Evolutionary conservation across 1,284 basidiomycete genomes (phyloP).

Genomic region (Salmacisia buchloeana): DNA sequence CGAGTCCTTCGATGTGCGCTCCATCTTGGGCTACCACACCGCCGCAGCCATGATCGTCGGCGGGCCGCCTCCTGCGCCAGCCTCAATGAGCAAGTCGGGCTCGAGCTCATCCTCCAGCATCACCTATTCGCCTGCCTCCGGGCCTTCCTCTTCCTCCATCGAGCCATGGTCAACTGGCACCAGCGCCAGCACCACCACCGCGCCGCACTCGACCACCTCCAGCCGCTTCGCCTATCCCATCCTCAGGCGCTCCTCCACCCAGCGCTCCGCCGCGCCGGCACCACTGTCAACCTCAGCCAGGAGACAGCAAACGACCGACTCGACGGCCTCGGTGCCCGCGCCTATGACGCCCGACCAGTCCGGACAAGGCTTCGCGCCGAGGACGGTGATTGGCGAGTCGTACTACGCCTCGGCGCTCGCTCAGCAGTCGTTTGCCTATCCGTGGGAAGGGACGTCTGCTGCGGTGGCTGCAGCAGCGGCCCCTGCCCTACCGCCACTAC

Average conservation of each 20-base stretch:
- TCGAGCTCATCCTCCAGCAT: too few relatives aligned
- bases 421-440: not conserved
- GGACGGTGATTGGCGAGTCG: not conserved
- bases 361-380: not conserved
- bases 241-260: conserved; percentile 2
- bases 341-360: conserved; percentile 1
- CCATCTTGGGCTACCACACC: conserved; percentile 13
- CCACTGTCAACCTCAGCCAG: not conserved
- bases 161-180: not conserved
- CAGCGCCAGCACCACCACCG: not conserved
- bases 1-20: conserved; percentile 18
- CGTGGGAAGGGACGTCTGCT: too few relatives aligned
- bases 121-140: not conserved
- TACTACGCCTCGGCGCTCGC: not conserved
- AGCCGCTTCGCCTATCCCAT: not conserved
- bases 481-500: not conserved
- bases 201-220: not conserved
- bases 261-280: not conserved
- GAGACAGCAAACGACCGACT: not conserved
- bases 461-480: not conserved
- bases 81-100: not conserved
- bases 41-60: not conserved
- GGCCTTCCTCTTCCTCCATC: not conserved
- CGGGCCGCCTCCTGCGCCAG: not conserved
- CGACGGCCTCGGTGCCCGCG: not conserved